Evolutionary conservation across 441 rosid species (phyloP), one percentile per base, ranked within the genome.

Genomic region (Erodium moschatum): DNA sequence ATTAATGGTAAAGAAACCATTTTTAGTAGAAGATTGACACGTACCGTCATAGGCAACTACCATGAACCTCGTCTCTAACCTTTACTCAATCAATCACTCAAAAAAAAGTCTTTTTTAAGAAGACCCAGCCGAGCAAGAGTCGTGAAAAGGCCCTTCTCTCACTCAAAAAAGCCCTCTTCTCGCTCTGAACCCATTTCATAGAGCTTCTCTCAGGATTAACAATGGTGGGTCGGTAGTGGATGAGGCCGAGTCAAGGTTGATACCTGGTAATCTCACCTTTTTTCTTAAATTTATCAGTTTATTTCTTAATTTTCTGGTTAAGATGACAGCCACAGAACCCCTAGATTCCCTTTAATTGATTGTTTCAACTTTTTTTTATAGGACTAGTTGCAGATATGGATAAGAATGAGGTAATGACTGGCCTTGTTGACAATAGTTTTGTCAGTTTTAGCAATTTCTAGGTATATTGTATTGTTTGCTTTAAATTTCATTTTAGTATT

Each of bases 21-120:
- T 13, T 50, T 50, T 50, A 2, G 15, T 50, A 12, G 5, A 1
- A 50, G 56, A 50, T 13, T 13, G 56, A 50, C 56, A 50, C 56
- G 56, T 50, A 50, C 56, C 56, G 16, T 5, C 56, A n/a, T 13
- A 50, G 18, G 56, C 56, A 50, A 50, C 56, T 50, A 50, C 56
- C 56, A 50, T n/a, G 56, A 50, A 50, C 44, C 56, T 50, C 56
- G 56, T 50, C 56, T 50, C 56, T 15, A 2, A 50, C 56, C 56
- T 13, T 50, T 50, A 50, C 56, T 50, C 56, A 50, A 50, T 50
- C 16, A 50, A n/a, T 50, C 56, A 50, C 15, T 50, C 56, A 38
- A 50, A 50, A 13, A 15, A 1, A 50, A 13, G 6, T 50, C 6
- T 50, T 46, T 50, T 50, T 50, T 48, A 50, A 12, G 16, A 50